phyloP scores from a whole-genome alignment of 768 basidiomycete species.

The Collybiopsis luxurians region DNA sequence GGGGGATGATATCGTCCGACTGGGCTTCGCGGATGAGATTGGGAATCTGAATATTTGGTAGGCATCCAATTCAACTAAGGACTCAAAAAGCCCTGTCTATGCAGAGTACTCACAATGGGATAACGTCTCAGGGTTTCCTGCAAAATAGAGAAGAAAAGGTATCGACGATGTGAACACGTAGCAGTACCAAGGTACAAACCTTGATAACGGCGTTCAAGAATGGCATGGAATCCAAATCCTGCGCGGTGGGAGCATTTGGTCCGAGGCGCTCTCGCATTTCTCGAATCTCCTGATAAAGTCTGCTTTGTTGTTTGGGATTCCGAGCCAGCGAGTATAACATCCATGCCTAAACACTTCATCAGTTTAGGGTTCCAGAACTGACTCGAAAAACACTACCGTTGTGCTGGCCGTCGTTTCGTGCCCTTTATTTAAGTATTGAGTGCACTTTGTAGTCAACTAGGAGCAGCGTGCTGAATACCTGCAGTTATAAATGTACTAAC shows the following conservation, averaged over 20 bases:
- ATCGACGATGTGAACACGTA: no score
- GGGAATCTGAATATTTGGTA: background rate
- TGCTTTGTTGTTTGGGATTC: slow-evolving; percentile 54
- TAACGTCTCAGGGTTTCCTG: slow-evolving; percentile 30
- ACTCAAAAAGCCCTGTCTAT: no score
- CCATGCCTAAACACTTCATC: slow-evolving; percentile 37
- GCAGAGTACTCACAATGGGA: slow-evolving; percentile 25
- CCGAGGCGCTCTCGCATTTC: slow-evolving; percentile 11
- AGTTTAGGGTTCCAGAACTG: no score
- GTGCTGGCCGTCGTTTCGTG: no score
- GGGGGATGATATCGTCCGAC: slow-evolving; percentile 54
- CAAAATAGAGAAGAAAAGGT: no score
- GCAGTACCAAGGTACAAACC: no score
- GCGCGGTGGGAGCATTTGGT: slow-evolving; percentile 11
- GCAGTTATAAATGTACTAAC: slow-evolving; percentile 41
- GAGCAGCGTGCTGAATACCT: slow-evolving; percentile 19
- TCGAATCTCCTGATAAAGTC: slow-evolving; percentile 58
- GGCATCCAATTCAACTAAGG: no score
- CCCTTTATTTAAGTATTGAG: no score
- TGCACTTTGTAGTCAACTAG: no score
- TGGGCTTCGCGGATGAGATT: background rate
- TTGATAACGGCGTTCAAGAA: slow-evolving; percentile 23
- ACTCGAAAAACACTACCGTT: no score
- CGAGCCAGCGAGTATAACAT: slow-evolving; percentile 59
- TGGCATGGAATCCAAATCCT: slow-evolving; percentile 31